Conservation (phyloP, 2,329 filamentous ascomycete genomes). For the Scedosporium minutisporum region DNA sequence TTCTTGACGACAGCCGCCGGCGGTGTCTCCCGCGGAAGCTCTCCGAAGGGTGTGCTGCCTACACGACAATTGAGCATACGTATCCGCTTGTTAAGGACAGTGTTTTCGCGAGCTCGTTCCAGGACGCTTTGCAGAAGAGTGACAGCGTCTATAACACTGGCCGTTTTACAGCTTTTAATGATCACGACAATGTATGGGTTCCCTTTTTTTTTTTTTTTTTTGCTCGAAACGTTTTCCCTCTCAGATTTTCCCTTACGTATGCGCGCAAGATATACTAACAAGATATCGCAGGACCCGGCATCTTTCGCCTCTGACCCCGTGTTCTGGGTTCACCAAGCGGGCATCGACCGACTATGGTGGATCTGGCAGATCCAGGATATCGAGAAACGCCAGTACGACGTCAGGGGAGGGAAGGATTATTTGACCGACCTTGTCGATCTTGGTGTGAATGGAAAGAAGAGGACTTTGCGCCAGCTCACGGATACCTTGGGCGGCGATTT, state of each 20-base stretch:
- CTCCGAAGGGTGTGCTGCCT: conserved; percentile 10
- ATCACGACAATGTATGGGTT: conserved; percentile 2
- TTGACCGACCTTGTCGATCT: conserved; percentile 7
- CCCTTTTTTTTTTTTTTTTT: neutral
- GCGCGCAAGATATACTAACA: neutral
- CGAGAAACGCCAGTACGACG: neutral
- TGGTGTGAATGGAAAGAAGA: neutral
- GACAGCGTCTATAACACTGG: conserved; percentile 24
- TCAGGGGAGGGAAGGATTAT: neutral
- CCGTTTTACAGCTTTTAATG: conserved; percentile 31
- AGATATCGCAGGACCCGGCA: conserved; percentile 17
- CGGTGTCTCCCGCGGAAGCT: conserved; percentile 27
- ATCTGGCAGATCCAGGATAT: conserved; percentile 11
- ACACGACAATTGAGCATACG: conserved; percentile 16
- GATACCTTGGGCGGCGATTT: conserved; percentile 8
- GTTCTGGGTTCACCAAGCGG: conserved; percentile 23
- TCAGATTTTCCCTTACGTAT: neutral
- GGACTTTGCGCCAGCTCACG: conserved; percentile 2
- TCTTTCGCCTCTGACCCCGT: conserved; percentile 26
- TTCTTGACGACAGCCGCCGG: conserved; percentile 30
- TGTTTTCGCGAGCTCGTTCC: neutral
- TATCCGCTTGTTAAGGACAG: conserved; percentile 9
- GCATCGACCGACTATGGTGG: conserved; percentile 15
- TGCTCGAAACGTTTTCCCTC: neutral
- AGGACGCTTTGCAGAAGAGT: conserved; percentile 1